phyloP scores from a whole-genome alignment of 345 rosid species.

The Hevea brasiliensis region DNA sequence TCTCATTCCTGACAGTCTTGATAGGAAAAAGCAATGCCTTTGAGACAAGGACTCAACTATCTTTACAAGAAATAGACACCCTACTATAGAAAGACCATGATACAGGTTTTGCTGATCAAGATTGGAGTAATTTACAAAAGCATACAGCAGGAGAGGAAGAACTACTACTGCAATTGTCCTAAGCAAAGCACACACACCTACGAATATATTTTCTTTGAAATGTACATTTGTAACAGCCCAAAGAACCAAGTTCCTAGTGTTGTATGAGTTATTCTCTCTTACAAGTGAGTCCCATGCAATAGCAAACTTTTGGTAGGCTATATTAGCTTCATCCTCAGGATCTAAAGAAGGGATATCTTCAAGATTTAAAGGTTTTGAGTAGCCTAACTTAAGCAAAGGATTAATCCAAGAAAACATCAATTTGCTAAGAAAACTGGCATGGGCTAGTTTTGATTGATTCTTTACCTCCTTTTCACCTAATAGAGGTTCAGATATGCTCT shows the following conservation, averaged over 20 bases:
- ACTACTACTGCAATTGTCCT: slow-evolving; percentile 24
- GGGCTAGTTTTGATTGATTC: slow-evolving; percentile 10
- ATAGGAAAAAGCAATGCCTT: slow-evolving; percentile 51
- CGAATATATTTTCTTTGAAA: slow-evolving; percentile 17
- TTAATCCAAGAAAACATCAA: slow-evolving; percentile 37
- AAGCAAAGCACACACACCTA: slow-evolving; percentile 28
- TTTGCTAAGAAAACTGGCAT: slow-evolving; percentile 21
- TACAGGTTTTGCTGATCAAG: slow-evolving; percentile 30
- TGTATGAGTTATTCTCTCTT: background rate
- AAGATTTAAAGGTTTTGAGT: slow-evolving; percentile 24
- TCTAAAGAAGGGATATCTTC: slow-evolving; percentile 33
- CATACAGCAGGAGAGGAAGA: slow-evolving; percentile 34
- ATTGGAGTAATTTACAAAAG: slow-evolving; percentile 53
- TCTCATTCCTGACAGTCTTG: slow-evolving; percentile 43
- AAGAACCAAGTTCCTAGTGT: slow-evolving; percentile 12
- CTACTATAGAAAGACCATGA: slow-evolving; percentile 51
- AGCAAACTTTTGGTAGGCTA: slow-evolving; percentile 23
- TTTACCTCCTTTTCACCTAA: slow-evolving; percentile 26
- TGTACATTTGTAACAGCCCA: slow-evolving; percentile 15
- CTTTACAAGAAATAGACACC: slow-evolving; percentile 49
- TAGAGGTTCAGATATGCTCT: slow-evolving; percentile 47
- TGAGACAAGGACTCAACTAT: slow-evolving; percentile 49
- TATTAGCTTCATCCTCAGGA: slow-evolving; percentile 24
- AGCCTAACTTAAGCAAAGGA: slow-evolving; percentile 28
- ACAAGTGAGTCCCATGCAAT: slow-evolving; percentile 7